Conservation (phyloP, 2,329 filamentous ascomycete species). For the Ascosphaera apis region DNA sequence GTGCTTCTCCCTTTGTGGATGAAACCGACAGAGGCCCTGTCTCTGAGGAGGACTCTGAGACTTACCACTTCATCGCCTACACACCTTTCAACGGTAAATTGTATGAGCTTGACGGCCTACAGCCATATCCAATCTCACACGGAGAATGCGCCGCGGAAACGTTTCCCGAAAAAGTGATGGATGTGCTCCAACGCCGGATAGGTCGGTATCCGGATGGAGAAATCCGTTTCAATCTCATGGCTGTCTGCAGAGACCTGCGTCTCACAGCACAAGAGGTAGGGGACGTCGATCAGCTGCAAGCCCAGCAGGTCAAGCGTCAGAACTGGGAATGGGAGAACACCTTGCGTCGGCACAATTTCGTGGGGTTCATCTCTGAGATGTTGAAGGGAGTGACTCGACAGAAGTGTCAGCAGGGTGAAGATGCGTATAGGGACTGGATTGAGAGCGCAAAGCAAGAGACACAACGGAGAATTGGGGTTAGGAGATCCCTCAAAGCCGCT, state of each 20-base stretch:
- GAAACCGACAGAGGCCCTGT: constrained; percentile 54
- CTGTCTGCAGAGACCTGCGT: constrained; percentile 68
- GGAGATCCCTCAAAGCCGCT: too few species aligned
- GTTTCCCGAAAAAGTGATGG: constrained; percentile 61
- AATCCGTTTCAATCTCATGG: constrained; percentile 89
- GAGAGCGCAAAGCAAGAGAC: constrained; percentile 36
- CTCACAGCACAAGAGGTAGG: constrained; percentile 57
- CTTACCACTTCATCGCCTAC: constrained; percentile 96
- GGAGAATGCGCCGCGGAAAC: constrained; percentile 45
- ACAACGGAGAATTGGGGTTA: constrained; percentile 16
- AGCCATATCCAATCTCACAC: constrained; percentile 79
- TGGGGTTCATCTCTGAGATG: constrained; percentile 79
- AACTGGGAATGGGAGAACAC: constrained; percentile 94
- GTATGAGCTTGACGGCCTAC: constrained; percentile 88
- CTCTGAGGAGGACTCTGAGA: constrained; percentile 53
- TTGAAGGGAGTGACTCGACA: constrained; percentile 59
- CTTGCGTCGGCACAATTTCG: constrained; percentile 78
- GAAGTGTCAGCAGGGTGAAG: constrained; percentile 45
- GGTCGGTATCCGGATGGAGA: constrained; percentile 64
- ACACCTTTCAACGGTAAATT: constrained; percentile 55
- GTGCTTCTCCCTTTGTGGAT: constrained; percentile 73
- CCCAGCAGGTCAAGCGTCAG: constrained; percentile 61
- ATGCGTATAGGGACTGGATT: constrained; percentile 57
- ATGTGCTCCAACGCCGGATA: constrained; percentile 68
- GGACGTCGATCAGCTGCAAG: constrained; percentile 52